Percentiles rank a stretch among this genome's conserved stretches.
Conservation (phyloP, 176 grass and related monocot species). For the Triticum urartu region DNA sequence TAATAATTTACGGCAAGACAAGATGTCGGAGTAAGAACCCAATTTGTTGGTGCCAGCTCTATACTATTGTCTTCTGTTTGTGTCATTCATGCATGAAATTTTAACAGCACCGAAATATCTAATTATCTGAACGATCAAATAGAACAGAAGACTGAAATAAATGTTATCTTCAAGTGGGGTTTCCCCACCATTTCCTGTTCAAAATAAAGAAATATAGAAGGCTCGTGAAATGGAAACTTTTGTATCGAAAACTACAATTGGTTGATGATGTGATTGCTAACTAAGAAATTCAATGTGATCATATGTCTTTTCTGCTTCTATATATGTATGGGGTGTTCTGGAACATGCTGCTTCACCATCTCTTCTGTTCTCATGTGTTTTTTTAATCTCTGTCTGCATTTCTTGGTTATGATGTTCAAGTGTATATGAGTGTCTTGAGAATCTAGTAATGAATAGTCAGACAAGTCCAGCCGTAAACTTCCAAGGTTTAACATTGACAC, state of each 20-base stretch:
- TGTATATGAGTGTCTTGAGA: background rate
- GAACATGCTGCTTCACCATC: background rate
- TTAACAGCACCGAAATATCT: background rate
- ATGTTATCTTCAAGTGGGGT: background rate
- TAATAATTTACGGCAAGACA: conserved; percentile 2
- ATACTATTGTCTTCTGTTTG: background rate
- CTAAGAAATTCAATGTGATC: background rate
- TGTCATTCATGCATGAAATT: background rate
- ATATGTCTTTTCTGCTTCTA: background rate
- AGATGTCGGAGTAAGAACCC: background rate
- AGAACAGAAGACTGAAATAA: background rate
- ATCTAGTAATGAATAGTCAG: background rate
- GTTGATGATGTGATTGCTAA: background rate
- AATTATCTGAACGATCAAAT: background rate
- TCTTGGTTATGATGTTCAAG: background rate
- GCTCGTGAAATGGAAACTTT: background rate
- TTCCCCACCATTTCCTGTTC: background rate
- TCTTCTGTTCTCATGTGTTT: background rate
- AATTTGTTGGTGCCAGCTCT: background rate
- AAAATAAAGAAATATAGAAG: background rate
- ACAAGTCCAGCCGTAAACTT: background rate
- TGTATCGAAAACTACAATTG: background rate
- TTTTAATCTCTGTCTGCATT: background rate
- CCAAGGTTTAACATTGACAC: background rate
- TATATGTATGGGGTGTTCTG: conserved; percentile 2